phyloP scores from a whole-genome alignment of 2,329 filamentous ascomycete genomes.

The Cercospora sojina region DNA sequence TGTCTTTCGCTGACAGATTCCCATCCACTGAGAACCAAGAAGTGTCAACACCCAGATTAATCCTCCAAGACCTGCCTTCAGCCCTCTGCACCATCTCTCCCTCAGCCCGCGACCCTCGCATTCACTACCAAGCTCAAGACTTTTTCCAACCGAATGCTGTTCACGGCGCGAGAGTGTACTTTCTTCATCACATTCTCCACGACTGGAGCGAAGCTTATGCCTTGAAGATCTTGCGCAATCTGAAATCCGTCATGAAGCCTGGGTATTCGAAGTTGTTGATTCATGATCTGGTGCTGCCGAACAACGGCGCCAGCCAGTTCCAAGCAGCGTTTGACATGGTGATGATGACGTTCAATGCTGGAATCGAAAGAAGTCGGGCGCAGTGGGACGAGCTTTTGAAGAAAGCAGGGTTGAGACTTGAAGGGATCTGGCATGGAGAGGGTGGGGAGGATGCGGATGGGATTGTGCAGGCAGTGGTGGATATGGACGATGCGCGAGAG shows the following conservation, averaged over 20 bases:
- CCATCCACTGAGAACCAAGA: not conserved
- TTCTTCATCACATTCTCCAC: not conserved
- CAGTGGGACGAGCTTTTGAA: not conserved
- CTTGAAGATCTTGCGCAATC: not conserved
- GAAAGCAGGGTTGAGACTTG: not conserved
- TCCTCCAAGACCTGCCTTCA: not conserved
- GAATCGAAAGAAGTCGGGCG: not conserved
- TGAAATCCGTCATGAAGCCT: not conserved
- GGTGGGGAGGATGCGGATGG: not conserved
- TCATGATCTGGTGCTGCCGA: not conserved
- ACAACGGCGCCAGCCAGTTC: not conserved
- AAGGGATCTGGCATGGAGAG: not conserved
- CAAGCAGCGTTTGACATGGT: not conserved
- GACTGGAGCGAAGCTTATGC: not conserved
- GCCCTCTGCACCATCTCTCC: not conserved
- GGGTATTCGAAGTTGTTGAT: not conserved
- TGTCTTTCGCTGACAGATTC: not conserved
- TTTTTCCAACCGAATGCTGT: not conserved
- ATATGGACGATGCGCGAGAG: not conserved
- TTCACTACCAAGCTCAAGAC: not conserved
- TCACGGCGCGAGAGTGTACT: not conserved
- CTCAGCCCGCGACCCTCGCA: not conserved
- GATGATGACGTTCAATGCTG: not conserved
- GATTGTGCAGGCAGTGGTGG: not conserved
- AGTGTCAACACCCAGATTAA: not conserved